Conservation (phyloP, 2,329 filamentous ascomycete genomes). For the Xylogone sp. region DNA sequence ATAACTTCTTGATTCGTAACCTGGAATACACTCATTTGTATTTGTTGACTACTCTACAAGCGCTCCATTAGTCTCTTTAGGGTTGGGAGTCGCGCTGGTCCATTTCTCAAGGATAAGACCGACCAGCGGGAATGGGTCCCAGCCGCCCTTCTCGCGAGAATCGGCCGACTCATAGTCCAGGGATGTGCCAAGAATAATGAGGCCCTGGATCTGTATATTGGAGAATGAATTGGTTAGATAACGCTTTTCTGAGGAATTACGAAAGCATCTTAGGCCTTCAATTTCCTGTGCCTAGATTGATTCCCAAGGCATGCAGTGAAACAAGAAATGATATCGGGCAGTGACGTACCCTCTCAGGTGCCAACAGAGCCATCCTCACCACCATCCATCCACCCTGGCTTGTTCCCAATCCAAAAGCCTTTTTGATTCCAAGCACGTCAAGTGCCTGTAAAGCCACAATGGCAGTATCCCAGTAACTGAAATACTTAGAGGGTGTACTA, state of each 20-base stretch:
- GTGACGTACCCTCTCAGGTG: slow-evolving; percentile 44
- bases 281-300: too few species aligned
- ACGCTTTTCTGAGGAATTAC: too few species aligned
- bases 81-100: slow-evolving; percentile 23
- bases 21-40: too few species aligned
- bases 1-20: too few species aligned
- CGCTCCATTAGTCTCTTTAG: too few species aligned
- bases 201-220: slow-evolving; percentile 38
- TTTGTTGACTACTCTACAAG: too few species aligned
- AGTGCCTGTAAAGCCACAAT: slow-evolving; percentile 53
- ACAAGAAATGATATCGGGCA: too few species aligned
- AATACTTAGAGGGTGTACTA: too few species aligned
- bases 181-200: slow-evolving; percentile 46
- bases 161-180: slow-evolving; percentile 49
- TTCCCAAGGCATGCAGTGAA: too few species aligned
- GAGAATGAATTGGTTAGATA: too few species aligned
- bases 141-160: slow-evolving; percentile 43
- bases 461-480: slow-evolving; percentile 53
- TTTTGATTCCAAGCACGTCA: slow-evolving; percentile 42
- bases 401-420: slow-evolving; percentile 47
- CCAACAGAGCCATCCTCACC: slow-evolving; percentile 46
- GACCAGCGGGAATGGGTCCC: slow-evolving; percentile 42
- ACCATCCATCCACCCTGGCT: slow-evolving; percentile 51
- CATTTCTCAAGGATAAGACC: slow-evolving; percentile 37
- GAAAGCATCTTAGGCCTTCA: too few species aligned